phyloP scores from a whole-genome alignment of 768 basidiomycete genomes.

The Russula brevipes region DNA sequence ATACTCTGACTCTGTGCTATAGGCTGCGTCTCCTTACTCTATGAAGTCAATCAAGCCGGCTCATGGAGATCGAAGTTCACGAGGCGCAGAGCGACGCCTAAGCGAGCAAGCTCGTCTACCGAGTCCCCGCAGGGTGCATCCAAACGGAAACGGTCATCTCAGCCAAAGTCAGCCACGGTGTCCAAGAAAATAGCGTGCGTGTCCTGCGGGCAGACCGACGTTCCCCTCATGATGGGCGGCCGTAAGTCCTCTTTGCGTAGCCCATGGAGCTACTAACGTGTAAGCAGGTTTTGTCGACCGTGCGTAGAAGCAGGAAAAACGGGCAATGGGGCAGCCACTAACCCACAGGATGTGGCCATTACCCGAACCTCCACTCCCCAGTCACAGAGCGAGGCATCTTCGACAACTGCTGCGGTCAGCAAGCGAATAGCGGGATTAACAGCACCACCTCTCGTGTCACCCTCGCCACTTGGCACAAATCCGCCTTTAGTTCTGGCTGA shows the following conservation, averaged over 20 bases:
- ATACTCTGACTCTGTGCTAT: neutral
- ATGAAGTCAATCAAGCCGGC: constrained; percentile 58
- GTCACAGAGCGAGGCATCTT: constrained; percentile 8
- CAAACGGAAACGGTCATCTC: constrained; percentile 42
- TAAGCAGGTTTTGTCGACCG: constrained; percentile 58
- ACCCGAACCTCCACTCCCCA: neutral
- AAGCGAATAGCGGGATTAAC: constrained; percentile 12
- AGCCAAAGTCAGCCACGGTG: constrained; percentile 32
- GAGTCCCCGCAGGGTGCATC: constrained; percentile 23
- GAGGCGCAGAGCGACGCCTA: constrained; percentile 35
- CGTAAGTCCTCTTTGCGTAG: constrained; percentile 44
- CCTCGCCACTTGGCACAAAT: constrained; percentile 17
- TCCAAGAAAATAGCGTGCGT: constrained; percentile 50
- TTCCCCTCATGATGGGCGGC: constrained; percentile 71
- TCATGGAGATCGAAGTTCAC: constrained; percentile 34
- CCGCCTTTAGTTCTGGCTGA: constrained; percentile 18
- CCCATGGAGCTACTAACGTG: constrained; percentile 5
- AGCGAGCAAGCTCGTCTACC: constrained; percentile 28
- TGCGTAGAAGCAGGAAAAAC: constrained; percentile 41
- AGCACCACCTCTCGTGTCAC: constrained; percentile 1
- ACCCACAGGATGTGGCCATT: neutral
- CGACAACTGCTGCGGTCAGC: neutral
- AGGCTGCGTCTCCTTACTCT: constrained; percentile 45
- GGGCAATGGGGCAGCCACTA: neutral
- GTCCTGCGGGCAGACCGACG: constrained; percentile 59